Conservation (phyloP, 2,329 filamentous ascomycete genomes). For the Sclerotinia borealis region DNA sequence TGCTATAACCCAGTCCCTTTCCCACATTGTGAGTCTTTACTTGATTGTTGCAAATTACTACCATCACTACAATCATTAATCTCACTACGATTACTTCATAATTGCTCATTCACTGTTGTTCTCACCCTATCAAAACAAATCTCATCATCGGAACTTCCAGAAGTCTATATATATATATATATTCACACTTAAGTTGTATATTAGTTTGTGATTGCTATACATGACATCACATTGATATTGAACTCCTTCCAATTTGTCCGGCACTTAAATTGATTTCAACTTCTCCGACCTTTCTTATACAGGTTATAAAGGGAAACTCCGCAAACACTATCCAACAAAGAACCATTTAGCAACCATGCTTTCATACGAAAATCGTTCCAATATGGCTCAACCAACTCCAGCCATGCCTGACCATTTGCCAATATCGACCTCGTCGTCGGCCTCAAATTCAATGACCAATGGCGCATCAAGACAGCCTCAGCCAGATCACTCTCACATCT, state of each 20-base stretch:
- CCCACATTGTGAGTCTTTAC: not conserved
- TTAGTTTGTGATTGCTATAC: not conserved
- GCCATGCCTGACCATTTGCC: conserved; percentile 26
- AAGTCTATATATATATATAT: not conserved
- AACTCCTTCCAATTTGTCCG: not conserved
- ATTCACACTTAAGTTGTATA: not conserved
- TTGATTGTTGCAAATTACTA: not conserved
- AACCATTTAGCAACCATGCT: conserved; percentile 23
- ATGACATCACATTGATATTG: conserved; percentile 1
- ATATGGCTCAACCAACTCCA: conserved; percentile 25
- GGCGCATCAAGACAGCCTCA: conserved; percentile 19
- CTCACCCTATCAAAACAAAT: not conserved
- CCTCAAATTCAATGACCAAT: conserved; percentile 18
- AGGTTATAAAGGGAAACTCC: not conserved
- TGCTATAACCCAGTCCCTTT: not conserved
- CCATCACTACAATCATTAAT: too few relatives aligned
- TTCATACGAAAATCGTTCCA: conserved; percentile 27
- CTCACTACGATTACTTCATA: not conserved
- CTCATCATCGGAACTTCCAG: not conserved
- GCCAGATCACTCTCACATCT: conserved; percentile 57
- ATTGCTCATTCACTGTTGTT: not conserved
- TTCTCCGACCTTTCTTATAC: not conserved
- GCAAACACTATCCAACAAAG: not conserved
- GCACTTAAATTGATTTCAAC: not conserved
- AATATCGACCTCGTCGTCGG: conserved; percentile 15